phyloP scores from a whole-genome alignment of 768 basidiomycete species.

The Amanita inopinata region DNA sequence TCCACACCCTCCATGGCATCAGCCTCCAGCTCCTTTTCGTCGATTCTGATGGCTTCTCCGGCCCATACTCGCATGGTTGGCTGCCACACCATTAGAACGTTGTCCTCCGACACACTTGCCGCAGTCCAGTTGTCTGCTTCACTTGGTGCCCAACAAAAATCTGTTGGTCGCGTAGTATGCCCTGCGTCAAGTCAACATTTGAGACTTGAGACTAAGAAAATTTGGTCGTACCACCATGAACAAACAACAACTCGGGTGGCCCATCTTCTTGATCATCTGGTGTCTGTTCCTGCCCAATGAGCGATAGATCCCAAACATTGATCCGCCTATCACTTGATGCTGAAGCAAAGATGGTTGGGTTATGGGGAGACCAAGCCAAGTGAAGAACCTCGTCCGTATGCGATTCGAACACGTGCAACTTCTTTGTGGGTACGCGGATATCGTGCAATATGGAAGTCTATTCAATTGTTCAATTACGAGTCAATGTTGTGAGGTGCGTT shows the following conservation, averaged over 20 bases:
- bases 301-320: constrained; percentile 89
- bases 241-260: constrained; percentile 90
- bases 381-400: constrained; percentile 95
- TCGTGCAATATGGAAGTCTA: constrained; percentile 90
- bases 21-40: constrained; percentile 77
- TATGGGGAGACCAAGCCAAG: constrained; percentile 92
- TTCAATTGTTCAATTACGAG: background rate
- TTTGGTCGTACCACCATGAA: constrained; percentile 74
- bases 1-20: constrained; percentile 75
- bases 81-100: constrained; percentile 96
- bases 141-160: constrained; percentile 93
- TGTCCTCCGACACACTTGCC: constrained; percentile 89
- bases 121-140: constrained; percentile 77
- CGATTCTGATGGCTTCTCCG: constrained; percentile 77
- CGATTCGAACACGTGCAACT: constrained; percentile 83
- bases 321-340: constrained; percentile 90
- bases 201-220: constrained; percentile 4
- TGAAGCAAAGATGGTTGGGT: constrained; percentile 86
- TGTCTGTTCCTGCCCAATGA: constrained; percentile 92
- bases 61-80: constrained; percentile 93
- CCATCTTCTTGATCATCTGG: constrained; percentile 99
- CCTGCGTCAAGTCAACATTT: constrained; percentile 35
- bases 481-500: background rate
- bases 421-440: constrained; percentile 60
- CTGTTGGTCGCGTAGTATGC: constrained; percentile 82